Conservation (phyloP, 495 filamentous ascomycete genomes). For the Penicillium chermesinum region DNA sequence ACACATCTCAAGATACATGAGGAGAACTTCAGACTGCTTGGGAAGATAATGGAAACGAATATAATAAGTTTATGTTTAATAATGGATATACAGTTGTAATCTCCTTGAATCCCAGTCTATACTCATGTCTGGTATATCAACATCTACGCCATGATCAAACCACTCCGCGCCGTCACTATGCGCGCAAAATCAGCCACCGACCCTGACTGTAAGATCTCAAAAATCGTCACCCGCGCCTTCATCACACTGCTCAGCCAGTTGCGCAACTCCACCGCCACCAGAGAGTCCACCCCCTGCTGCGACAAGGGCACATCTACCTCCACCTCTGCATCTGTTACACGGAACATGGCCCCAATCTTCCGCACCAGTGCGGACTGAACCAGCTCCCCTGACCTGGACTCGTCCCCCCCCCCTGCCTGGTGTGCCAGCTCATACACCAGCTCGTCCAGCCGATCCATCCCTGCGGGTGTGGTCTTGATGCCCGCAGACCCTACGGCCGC, state of each 20-base stretch:
- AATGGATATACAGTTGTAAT: slow-evolving; percentile 10
- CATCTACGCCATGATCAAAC: background rate
- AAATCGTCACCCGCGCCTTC: background rate
- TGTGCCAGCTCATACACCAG: background rate
- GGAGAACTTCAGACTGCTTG: too few relatives aligned
- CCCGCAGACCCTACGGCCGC: background rate
- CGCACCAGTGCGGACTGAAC: background rate
- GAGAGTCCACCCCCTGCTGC: slow-evolving; percentile 29
- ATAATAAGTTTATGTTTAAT: too few relatives aligned
- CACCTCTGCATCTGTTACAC: background rate
- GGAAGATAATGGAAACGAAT: too few relatives aligned
- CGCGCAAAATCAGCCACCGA: background rate
- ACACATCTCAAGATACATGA: too few relatives aligned
- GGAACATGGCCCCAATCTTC: background rate
- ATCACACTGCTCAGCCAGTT: slow-evolving; percentile 20
- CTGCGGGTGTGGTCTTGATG: background rate
- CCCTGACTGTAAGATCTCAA: background rate
- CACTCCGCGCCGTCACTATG: background rate
- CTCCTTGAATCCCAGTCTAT: slow-evolving; percentile 44
- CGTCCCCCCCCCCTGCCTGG: background rate
- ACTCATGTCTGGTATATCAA: slow-evolving; percentile 12
- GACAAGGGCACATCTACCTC: background rate
- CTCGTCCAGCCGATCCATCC: background rate
- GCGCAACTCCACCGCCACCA: slow-evolving; percentile 31
- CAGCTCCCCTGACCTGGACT: background rate